Percentiles rank a stretch among this genome's conserved stretches.
Evolutionary conservation across 2,329 filamentous ascomycete genomes (phyloP).

Genomic region (Corniculantispora saksenae): DNA sequence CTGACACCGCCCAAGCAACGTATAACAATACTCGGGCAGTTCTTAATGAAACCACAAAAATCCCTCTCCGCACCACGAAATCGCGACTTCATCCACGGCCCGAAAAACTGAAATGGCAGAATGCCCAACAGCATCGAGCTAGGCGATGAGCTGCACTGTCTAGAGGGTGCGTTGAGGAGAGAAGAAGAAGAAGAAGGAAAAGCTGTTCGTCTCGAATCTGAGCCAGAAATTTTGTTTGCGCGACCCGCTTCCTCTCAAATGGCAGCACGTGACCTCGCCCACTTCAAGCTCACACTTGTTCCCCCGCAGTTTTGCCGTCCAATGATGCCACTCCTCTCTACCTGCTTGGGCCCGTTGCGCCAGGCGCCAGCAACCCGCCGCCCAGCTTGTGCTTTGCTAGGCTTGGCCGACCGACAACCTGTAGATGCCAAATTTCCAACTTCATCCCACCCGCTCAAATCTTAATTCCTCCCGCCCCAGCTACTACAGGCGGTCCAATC

Average conservation of each 20-base stretch:
- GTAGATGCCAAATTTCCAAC: slow-evolving; percentile 17
- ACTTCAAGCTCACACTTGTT: neutral
- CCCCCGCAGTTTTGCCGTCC: slow-evolving; percentile 24
- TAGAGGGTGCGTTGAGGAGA: slow-evolving; percentile 70
- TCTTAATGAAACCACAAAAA: slow-evolving; percentile 53
- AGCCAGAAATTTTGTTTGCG: slow-evolving; percentile 7
- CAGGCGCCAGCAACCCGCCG: too few species aligned
- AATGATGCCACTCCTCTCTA: slow-evolving; percentile 18
- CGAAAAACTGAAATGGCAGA: slow-evolving; percentile 63
- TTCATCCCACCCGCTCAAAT: slow-evolving; percentile 14
- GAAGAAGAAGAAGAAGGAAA: slow-evolving; percentile 44
- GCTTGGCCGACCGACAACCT: neutral
- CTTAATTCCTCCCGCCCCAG: neutral
- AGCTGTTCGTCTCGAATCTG: slow-evolving; percentile 14
- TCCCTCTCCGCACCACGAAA: slow-evolving; percentile 59
- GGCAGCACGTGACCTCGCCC: slow-evolving; percentile 13
- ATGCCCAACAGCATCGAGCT: slow-evolving; percentile 62
- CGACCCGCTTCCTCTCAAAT: neutral
- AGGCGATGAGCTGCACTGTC: slow-evolving; percentile 82
- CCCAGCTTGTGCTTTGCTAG: slow-evolving; percentile 1
- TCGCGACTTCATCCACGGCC: slow-evolving; percentile 64
- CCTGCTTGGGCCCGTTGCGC: slow-evolving; percentile 4
- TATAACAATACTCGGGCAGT: slow-evolving; percentile 51
- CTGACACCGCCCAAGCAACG: slow-evolving; percentile 45
- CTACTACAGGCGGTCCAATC: slow-evolving; percentile 27